These are phyloP conservation scores for Apophysomyces variabilis DNA, from an alignment of 371 early-diverging fungal species.

Conservation along the genomic window DNA sequence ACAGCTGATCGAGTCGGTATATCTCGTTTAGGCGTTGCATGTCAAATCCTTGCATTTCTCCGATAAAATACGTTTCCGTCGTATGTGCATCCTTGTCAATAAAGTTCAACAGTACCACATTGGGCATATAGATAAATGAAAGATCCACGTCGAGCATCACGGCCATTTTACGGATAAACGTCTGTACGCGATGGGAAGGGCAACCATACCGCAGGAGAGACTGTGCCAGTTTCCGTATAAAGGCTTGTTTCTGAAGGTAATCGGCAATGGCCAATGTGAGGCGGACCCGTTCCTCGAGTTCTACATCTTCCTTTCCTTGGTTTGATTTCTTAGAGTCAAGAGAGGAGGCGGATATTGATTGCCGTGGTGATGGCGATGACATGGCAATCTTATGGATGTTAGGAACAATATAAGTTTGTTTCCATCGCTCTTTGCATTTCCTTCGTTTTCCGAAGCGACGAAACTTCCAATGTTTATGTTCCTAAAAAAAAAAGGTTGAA, in stretches of 20 bases:
- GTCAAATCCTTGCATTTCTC: slow-evolving; percentile 55
- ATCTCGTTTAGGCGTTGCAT: slow-evolving; percentile 57
- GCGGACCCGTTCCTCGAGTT: slow-evolving; percentile 35
- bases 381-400: slow-evolving; percentile 7
- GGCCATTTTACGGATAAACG: slow-evolving; percentile 34
- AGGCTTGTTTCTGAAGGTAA: slow-evolving; percentile 46
- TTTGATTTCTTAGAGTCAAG: background rate
- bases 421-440: slow-evolving; percentile 10
- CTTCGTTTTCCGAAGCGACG: background rate
- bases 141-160: slow-evolving; percentile 55
- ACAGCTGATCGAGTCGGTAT: slow-evolving; percentile 41
- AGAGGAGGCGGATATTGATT: background rate
- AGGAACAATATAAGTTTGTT: slow-evolving; percentile 16
- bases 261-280: slow-evolving; percentile 45
- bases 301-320: background rate
- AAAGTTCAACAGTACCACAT: slow-evolving; percentile 66
- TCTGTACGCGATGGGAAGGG: slow-evolving; percentile 50
- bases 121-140: slow-evolving; percentile 59
- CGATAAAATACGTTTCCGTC: slow-evolving; percentile 65
- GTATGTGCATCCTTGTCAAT: slow-evolving; percentile 66
- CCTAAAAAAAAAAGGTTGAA: background rate
- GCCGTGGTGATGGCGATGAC: slow-evolving; percentile 1
- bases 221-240: slow-evolving; percentile 41
- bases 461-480: background rate
- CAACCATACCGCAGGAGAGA: slow-evolving; percentile 47